Base-by-base conservation (phyloP, 2,329 filamentous ascomycete genomes). In the Penicillium sumatraense region DNA sequence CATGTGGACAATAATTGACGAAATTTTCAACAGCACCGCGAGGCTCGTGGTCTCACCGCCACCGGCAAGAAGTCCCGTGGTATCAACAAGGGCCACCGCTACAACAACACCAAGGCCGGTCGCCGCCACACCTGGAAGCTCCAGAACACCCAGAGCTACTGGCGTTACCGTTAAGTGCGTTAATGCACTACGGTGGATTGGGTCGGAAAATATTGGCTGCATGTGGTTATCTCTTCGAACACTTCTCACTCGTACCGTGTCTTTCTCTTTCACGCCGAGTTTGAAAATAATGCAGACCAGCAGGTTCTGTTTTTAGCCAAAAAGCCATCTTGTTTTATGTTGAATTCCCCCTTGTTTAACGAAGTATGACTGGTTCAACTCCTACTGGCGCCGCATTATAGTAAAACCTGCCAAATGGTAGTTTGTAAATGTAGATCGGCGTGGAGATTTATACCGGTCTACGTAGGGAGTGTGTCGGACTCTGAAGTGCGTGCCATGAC, bases 51-150 rank as follows among this genome's bases (percentile, higher is more conserved):
- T 75, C 91, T 99, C 72, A 99, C 95, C 72, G 89, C 93, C 75
- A 98, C 93, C 69, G 95, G 95, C 88, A 99, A 99, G 93, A 96
- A 96, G 86, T 96, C 91, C 75, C 92, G 95, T 81, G 95, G 96
- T 83, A 89, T 99, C 84, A 95, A 95, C 89, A 96, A 96, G 88
- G 95, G 95, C 73, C 93, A 98, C 84, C 87, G 89, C 77, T 99
- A 91, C 92, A 96, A 93, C 91, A 96, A 99, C 87, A 99, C 95
- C 81, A 86, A 85, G 71, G 90, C 92, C 73, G 95, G 95, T 76
- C 88, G 95, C 81, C 93, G 96, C 86, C 97, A 99, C 92, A 99
- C 93, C 80, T 99, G 95, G 96, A 96, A 96, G 91, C 88, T 90
- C 80, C 92, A 96, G 87, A 99, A 99, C 90, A 99, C 93, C 81